Conservation (phyloP, 2,329 filamentous ascomycete species). For the Penicillium concentricum region DNA sequence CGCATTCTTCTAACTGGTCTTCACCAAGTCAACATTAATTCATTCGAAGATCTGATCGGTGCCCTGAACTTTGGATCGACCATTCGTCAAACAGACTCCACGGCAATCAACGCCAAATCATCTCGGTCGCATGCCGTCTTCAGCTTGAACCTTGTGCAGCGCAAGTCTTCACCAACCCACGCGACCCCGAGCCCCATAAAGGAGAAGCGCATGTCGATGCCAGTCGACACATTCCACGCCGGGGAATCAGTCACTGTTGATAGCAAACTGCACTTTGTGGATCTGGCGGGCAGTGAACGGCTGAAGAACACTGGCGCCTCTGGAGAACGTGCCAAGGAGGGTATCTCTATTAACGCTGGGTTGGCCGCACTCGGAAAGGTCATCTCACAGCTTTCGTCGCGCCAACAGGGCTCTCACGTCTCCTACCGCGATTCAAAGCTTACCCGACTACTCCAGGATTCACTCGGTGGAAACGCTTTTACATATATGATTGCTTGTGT, state of each 20-base stretch:
- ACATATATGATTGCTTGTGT: conserved; percentile 99
- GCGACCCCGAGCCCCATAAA: conserved; percentile 54
- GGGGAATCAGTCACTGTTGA: conserved; percentile 78
- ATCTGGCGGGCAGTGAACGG: conserved; percentile 93
- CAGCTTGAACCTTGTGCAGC: conserved; percentile 85
- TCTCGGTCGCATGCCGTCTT: conserved; percentile 98
- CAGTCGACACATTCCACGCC: conserved; percentile 71
- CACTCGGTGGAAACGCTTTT: conserved; percentile 91
- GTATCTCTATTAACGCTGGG: conserved; percentile 96
- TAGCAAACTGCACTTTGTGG: conserved; percentile 98
- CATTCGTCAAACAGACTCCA: conserved; percentile 94
- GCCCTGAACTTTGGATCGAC: conserved; percentile 89
- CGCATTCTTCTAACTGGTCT: conserved; percentile 92
- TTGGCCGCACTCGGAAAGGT: conserved; percentile 95
- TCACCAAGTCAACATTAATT: conserved; percentile 83
- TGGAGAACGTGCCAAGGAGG: conserved; percentile 89
- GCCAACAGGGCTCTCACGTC: conserved; percentile 81
- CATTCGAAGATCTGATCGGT: conserved; percentile 83
- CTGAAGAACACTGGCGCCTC: conserved; percentile 96
- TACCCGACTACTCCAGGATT: conserved; percentile 92
- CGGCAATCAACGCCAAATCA: conserved; percentile 95
- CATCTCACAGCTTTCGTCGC: conserved; percentile 93
- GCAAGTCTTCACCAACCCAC: conserved; percentile 55
- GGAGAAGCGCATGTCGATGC: conserved; percentile 86
- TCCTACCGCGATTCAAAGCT: conserved; percentile 98